Conservation (phyloP, 169 alveolate species). For the Theileria equi region DNA sequence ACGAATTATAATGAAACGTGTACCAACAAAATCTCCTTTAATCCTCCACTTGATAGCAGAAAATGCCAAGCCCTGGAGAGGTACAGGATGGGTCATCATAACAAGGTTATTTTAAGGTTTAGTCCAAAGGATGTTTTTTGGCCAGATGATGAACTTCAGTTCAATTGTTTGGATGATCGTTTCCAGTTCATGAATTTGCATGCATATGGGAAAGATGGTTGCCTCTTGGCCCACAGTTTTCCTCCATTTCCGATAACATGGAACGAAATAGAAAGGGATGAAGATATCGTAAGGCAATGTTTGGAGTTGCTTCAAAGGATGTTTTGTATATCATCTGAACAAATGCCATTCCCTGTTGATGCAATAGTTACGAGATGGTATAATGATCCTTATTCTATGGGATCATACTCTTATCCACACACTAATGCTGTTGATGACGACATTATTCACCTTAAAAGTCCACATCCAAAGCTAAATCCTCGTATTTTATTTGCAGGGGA, state of each 20-base stretch:
- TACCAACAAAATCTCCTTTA: conserved; percentile 39
- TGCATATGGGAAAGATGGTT: conserved; percentile 72
- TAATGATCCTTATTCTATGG: conserved; percentile 67
- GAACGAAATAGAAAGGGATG: conserved; percentile 52
- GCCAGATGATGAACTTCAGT: conserved; percentile 66
- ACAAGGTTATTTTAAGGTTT: conserved; percentile 72
- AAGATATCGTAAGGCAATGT: conserved; percentile 63
- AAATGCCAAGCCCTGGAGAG: conserved; percentile 62
- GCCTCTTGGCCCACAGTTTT: conserved; percentile 72
- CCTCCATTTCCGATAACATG: conserved; percentile 73
- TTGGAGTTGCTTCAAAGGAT: conserved; percentile 58
- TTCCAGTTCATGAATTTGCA: conserved; percentile 73
- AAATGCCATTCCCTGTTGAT: conserved; percentile 66
- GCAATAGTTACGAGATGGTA: conserved; percentile 72
- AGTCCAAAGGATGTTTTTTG: conserved; percentile 64
- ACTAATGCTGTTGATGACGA: conserved; percentile 70
- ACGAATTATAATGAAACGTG: neutral
- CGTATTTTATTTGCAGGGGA: conserved; percentile 74
- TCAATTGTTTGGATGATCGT: conserved; percentile 69
- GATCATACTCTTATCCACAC: conserved; percentile 74
- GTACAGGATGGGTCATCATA: conserved; percentile 75
- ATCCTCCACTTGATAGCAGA: conserved; percentile 61
- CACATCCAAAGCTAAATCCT: conserved; percentile 70
- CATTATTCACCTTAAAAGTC: conserved; percentile 70
- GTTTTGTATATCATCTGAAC: conserved; percentile 52